Evolutionary conservation across 108 stramenopile species (phyloP).

Genomic region (Aurantiochytrium sp.): DNA sequence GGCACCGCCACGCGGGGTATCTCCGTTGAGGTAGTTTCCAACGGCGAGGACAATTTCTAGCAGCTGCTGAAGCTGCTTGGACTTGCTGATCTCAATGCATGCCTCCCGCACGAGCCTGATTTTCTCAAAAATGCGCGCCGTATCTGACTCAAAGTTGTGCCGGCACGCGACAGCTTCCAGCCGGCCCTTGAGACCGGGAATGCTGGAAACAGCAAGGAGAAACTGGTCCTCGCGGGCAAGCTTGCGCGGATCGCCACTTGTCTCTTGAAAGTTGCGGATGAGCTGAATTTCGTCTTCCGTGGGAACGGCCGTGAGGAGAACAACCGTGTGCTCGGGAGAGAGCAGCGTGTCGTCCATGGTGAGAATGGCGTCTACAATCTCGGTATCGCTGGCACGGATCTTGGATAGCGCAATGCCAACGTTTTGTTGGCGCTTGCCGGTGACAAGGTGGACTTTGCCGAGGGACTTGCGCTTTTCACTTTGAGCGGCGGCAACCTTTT

Average conservation of each 20-base stretch:
- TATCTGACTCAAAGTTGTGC: slow-evolving; percentile 10
- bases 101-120: slow-evolving; percentile 59
- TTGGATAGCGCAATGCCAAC: slow-evolving; percentile 27
- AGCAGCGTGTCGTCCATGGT: slow-evolving; percentile 17
- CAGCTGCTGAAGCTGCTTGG: slow-evolving; percentile 60
- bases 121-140: slow-evolving; percentile 25
- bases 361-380: slow-evolving; percentile 20
- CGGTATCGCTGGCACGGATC: background rate
- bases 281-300: slow-evolving; percentile 20
- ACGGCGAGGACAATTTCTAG: slow-evolving; percentile 22
- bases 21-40: slow-evolving; percentile 38
- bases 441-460: slow-evolving; percentile 19
- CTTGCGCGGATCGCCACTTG: background rate
- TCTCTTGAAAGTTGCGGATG: background rate
- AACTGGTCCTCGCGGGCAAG: slow-evolving; percentile 31
- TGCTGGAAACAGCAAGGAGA: background rate
- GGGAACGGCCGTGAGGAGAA: slow-evolving; percentile 18
- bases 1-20: slow-evolving; percentile 18
- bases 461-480: slow-evolving; percentile 3
- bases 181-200: slow-evolving; percentile 20
- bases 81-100: slow-evolving; percentile 65
- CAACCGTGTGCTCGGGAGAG: background rate
- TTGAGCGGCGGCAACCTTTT: background rate
- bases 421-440: slow-evolving; percentile 27
- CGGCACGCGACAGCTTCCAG: background rate